phyloP scores from a whole-genome alignment of 2,329 filamentous ascomycete genomes.

The Periconia digitata region DNA sequence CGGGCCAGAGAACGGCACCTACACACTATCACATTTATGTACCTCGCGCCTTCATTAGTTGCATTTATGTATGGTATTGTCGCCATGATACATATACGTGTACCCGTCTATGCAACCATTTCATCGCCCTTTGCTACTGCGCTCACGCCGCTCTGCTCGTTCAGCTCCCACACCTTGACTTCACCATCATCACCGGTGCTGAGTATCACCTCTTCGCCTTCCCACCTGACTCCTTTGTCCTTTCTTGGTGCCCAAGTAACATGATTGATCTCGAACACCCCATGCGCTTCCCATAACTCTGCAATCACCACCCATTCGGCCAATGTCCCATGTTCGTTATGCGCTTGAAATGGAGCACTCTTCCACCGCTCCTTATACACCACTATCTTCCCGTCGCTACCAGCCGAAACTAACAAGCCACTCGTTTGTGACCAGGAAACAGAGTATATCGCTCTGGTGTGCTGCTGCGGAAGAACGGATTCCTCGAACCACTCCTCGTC shows the following conservation, averaged over 20 bases:
- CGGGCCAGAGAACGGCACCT: not conserved
- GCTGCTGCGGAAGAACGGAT: constrained; percentile 69
- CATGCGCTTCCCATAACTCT: constrained; percentile 74
- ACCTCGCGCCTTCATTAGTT: too few species aligned
- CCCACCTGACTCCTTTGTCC: constrained; percentile 63
- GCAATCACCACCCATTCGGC: constrained; percentile 73
- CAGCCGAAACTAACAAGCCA: constrained; percentile 81
- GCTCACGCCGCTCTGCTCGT: constrained; percentile 13
- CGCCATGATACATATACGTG: not conserved
- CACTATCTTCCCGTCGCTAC: constrained; percentile 80
- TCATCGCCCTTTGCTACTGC: not conserved
- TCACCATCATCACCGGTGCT: constrained; percentile 91
- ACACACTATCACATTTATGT: not conserved
- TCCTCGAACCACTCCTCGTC: constrained; percentile 86
- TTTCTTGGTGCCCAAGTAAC: constrained; percentile 81
- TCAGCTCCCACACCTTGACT: constrained; percentile 74
- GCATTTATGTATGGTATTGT: not conserved
- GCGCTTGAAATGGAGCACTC: constrained; percentile 3
- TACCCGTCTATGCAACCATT: not conserved
- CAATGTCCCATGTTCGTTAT: constrained; percentile 28
- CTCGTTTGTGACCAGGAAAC: constrained; percentile 78
- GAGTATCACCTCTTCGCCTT: constrained; percentile 79
- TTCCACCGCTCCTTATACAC: constrained; percentile 70
- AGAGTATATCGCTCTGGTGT: constrained; percentile 82
- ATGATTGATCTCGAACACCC: constrained; percentile 93